Base-by-base conservation (phyloP, 78 protist genomes). In the Dictyostelium capitatum region DNA sequence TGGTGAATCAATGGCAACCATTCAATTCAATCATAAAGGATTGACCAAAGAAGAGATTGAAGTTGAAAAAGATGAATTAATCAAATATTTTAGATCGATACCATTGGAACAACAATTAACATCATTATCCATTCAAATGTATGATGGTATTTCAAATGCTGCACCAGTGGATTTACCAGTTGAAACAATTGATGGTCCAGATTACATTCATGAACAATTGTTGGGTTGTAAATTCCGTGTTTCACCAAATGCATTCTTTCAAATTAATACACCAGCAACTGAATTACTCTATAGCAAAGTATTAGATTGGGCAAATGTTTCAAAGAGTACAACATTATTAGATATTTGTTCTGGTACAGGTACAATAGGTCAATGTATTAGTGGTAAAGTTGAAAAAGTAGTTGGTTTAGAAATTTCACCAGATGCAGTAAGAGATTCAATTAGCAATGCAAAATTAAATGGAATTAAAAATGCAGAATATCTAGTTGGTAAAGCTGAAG, bases 301-400 rank as follows among this genome's bases (percentile, higher is more conserved):
- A 4, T 28, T 46, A 28, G 97, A 96, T 12, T 87, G 94, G 95
- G 91, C 82, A 67, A 64, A 4, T 37, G 78, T 57, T 17, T 51
- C 50, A 46, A 20, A 51, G 15, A 53, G 82, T 56, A 70, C 80
- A 10, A 47, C 30, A 19, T 59, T 97, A 54, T 78, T 98, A 15
- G 99, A 98, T 69, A 92, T 98, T 30, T 98, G 99, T 89, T 97
- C 98, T 28, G 99, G 99, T 15, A 97, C 99, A 0, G 99, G 99
- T 67, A 97, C 98, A 6, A 97, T 97, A 46, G 99, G 99, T n/a
- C 90, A 85, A 48, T 57, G 80, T 30, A 0, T 97, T 17, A 95
- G 98, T 14, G 3, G 3, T 11, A 14, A 41, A 6, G 98, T 83
- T 37, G 32, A 75, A 37, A n/a, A 75, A 0, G 97, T 98, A 1